phyloP scores from a whole-genome alignment of 2,329 filamentous ascomycete genomes.

The Aspergillus melleus region DNA sequence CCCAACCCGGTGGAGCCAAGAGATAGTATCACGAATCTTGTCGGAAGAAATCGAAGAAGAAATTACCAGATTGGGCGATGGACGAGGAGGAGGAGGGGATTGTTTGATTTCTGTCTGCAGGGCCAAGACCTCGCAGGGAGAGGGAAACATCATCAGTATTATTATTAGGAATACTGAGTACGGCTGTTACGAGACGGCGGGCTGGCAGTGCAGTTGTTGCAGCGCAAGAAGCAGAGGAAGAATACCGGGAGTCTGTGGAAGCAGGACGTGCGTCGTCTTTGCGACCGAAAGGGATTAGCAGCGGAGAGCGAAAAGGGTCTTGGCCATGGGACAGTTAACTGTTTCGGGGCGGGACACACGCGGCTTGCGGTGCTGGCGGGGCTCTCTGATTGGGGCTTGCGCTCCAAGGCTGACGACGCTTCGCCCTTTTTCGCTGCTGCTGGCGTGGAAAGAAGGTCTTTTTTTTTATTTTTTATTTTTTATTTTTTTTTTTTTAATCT shows the following conservation, averaged over 20 bases:
- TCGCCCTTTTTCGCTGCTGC: slow-evolving; percentile 17
- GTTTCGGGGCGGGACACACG: slow-evolving; percentile 34
- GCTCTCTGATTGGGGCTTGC: slow-evolving; percentile 36
- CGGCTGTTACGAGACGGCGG: background rate
- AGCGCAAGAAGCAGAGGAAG: background rate
- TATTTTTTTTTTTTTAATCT: too few relatives aligned
- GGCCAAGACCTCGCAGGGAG: background rate
- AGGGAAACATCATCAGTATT: background rate
- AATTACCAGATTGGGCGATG: background rate
- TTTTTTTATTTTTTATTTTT: too few relatives aligned
- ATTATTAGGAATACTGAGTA: too few relatives aligned
- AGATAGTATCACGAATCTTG: background rate
- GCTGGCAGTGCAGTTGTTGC: background rate
- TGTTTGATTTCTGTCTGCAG: background rate
- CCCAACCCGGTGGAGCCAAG: background rate
- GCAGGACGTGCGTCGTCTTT: slow-evolving; percentile 2
- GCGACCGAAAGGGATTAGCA: slow-evolving; percentile 2
- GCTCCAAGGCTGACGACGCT: slow-evolving; percentile 39
- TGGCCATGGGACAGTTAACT: slow-evolving; percentile 29
- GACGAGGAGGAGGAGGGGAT: background rate
- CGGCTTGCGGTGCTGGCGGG: slow-evolving; percentile 34
- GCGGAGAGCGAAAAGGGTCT: slow-evolving; percentile 24
- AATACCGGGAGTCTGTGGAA: background rate
- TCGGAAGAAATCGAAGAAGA: slow-evolving; percentile 1
- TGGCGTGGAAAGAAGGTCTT: slow-evolving; percentile 18